Evolutionary conservation across 2,329 filamentous ascomycete species (phyloP), one percentile per base, ranked within the genome.

Genomic region (Fusarium virguliforme): DNA sequence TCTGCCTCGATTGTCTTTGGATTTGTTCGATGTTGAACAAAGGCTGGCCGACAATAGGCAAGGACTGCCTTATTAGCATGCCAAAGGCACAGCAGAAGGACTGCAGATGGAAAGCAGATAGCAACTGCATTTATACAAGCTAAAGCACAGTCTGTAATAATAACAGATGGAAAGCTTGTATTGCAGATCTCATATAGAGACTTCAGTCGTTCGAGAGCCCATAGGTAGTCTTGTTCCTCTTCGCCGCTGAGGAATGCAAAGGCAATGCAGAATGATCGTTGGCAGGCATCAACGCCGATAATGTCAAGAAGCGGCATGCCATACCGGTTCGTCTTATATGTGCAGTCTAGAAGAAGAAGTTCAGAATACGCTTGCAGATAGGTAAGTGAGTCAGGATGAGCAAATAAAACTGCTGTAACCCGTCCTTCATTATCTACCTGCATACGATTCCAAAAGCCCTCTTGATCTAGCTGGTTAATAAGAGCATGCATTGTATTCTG

Each of bases 321-420:
- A 28, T 62, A 55, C 26, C 55, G 59, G 15, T 66, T 66, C 2
- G 53, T 66, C 64, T 66, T 62, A 13, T 60, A 69, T 48, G 56
- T 72, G 24, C 53, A 74, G 26, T 71, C 69, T 28, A 74, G 18
- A 38, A 75, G 34, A n/a, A 75, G 43, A 7, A 68, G 24, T 26
- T 74, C 62, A 4, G 58, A 64, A 38, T 75, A 70, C 6, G 38
- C 35, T 43, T 75, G 34, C 3, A 75, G 61, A 43, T 74, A 73
- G 32, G 40, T 40, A 5, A 72, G 32, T 28, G 64, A 76, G 12
- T 72, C 62, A 43, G 48, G 71, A 65, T 76, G 50, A 24, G 68
- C 56, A 48, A 74, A 75, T 12, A 74, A 62, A 13, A 75, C 53
- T 50, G 64, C 67, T 56, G 43, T 74, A 26, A 74, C 58, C n/a